A percentile compares a stretch with the other conserved stretches of the same genome.
phyloP scores from a whole-genome alignment of 2,329 filamentous ascomycete genomes.

The Monilinia laxa region DNA sequence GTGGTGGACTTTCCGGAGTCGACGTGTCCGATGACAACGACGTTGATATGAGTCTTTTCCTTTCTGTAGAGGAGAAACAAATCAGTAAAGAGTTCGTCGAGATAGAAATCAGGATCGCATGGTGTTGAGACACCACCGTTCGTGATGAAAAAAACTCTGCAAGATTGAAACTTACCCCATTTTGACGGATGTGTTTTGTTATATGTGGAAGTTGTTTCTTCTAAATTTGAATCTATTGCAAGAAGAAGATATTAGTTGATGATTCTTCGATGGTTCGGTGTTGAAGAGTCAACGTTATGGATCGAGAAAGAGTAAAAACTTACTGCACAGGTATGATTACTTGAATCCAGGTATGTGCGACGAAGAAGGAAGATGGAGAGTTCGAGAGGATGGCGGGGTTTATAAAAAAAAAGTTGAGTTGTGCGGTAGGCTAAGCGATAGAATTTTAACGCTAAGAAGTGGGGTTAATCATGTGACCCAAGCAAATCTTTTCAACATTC shows the following conservation, averaged over 20 bases:
- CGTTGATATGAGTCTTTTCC: constrained; percentile 95
- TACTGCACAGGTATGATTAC: constrained; percentile 40
- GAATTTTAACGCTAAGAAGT: constrained; percentile 21
- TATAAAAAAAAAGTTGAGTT: constrained; percentile 15
- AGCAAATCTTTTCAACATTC: neutral
- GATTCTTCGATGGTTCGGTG: constrained; percentile 4
- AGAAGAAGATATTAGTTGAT: constrained; percentile 30
- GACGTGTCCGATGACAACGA: constrained; percentile 99
- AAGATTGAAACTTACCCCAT: constrained; percentile 39
- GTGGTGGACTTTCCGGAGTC: constrained; percentile 99
- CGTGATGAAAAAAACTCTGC: constrained; percentile 20
- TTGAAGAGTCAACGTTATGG: neutral
- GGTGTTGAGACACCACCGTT: too few species aligned
- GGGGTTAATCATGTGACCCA: constrained; percentile 9
- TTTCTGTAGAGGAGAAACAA: constrained; percentile 61
- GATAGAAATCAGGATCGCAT: constrained; percentile 21
- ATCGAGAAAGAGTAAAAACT: constrained; percentile 22
- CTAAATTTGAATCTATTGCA: constrained; percentile 33
- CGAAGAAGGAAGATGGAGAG: constrained; percentile 25
- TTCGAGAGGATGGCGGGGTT: constrained; percentile 23
- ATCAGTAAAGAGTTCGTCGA: constrained; percentile 33
- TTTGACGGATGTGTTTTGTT: constrained; percentile 37
- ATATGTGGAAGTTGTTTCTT: constrained; percentile 34
- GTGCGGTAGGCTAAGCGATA: constrained; percentile 18
- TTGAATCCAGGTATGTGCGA: constrained; percentile 40